Evolutionary conservation across 2,329 filamentous ascomycete genomes (phyloP).

Genomic region (Aspergillus sp.): DNA sequence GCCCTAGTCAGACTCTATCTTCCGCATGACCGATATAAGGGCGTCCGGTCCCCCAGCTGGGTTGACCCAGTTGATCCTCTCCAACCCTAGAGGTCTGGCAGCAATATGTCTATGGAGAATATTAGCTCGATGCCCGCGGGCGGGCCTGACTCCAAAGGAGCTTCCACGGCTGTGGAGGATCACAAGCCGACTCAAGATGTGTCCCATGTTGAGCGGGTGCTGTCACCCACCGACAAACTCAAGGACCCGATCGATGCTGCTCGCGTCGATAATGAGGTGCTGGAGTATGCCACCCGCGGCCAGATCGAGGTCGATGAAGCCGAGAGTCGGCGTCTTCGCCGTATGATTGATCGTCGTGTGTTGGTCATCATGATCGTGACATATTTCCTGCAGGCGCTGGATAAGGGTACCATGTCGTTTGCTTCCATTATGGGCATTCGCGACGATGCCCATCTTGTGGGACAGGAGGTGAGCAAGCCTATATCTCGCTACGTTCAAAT

Average conservation of each 20-base stretch:
- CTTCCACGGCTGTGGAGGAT: neutral
- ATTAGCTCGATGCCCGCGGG: neutral
- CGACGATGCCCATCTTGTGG: conserved; percentile 51
- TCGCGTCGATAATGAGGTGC: conserved; percentile 69
- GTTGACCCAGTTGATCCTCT: neutral
- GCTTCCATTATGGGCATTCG: conserved; percentile 45
- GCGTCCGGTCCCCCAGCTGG: neutral
- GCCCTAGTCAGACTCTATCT: neutral
- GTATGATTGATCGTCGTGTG: conserved; percentile 67
- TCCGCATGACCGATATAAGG: neutral
- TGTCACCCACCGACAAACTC: conserved; percentile 49
- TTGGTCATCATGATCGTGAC: conserved; percentile 71
- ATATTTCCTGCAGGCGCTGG: conserved; percentile 65
- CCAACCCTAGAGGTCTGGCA: neutral
- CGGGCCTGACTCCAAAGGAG: neutral
- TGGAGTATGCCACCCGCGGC: conserved; percentile 64
- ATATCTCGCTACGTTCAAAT: no score
- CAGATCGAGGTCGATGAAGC: conserved; percentile 60
- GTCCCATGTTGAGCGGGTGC: conserved; percentile 52
- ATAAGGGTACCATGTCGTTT: conserved; percentile 46
- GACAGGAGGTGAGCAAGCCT: conserved; percentile 33
- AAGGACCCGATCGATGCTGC: conserved; percentile 59
- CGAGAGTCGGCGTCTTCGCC: conserved; percentile 63
- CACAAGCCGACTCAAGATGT: conserved; percentile 28
- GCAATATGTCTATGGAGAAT: conserved; percentile 10